These are phyloP conservation scores for Rhododendron kiyosumense DNA, from an alignment of 148 eudicot genomes.

Conservation along the genomic window DNA sequence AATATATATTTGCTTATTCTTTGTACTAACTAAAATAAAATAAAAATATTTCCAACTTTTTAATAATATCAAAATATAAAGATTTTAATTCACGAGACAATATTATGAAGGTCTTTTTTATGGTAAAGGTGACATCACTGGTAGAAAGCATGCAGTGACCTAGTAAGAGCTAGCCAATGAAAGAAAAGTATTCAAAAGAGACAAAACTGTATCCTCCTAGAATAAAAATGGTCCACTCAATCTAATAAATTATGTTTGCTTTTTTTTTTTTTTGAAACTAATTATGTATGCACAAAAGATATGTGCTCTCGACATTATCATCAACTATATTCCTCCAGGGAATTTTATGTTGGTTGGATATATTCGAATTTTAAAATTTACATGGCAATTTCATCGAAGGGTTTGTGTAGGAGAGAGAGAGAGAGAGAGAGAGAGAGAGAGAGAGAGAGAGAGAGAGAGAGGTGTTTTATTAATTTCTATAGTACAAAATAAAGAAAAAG, in stretches of 20 bases:
- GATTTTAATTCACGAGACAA: no score
- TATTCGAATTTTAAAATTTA: not conserved
- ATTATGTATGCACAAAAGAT: not conserved
- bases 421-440: not conserved
- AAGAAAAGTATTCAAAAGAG: constrained; percentile 8
- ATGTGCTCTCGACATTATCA: not conserved
- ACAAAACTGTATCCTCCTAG: constrained; percentile 15
- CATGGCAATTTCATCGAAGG: not conserved
- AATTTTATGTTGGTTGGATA: not conserved
- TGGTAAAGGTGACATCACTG: not conserved
- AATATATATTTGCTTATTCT: not conserved
- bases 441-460: not conserved
- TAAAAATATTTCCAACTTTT: no score
- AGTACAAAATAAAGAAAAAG: not conserved
- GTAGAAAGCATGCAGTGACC: constrained; percentile 16
- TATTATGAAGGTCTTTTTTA: not conserved
- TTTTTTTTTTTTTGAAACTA: no score
- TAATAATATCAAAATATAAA: no score
- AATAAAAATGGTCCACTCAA: not conserved
- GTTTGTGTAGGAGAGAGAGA: not conserved
- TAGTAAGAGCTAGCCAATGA: constrained; percentile 31
- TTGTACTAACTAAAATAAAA: no score
- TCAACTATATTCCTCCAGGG: not conserved
- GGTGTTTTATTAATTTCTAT: not conserved
- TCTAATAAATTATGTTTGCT: not conserved